A percentile compares a stretch with the other conserved stretches of the same genome.
Evolutionary conservation across 202 grass and related monocot species (phyloP).

Genomic region (Brachypodium distachyon): DNA sequence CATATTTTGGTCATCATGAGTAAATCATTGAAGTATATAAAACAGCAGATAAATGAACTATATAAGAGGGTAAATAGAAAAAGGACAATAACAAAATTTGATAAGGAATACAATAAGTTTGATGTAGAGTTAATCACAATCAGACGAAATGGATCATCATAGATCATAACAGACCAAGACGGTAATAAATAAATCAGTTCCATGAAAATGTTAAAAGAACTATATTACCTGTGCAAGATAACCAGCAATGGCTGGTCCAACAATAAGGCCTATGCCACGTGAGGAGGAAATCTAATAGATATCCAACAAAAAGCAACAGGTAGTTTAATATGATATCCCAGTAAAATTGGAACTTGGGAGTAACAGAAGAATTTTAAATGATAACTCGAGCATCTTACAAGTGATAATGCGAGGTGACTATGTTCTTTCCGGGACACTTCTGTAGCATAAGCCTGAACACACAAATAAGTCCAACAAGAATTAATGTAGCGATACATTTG

Average conservation of each 20-base stretch:
- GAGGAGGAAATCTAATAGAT: constrained; percentile 49
- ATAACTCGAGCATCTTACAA: constrained; percentile 37
- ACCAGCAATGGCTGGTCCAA: constrained; percentile 84
- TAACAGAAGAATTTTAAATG: background rate
- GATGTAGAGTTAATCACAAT: too few relatives aligned
- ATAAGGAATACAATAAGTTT: background rate
- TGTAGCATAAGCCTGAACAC: constrained; percentile 67
- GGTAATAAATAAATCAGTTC: background rate
- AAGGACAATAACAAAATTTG: background rate
- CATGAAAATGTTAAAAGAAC: background rate
- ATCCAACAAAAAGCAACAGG: background rate
- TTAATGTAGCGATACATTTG: constrained; percentile 6
- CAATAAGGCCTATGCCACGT: constrained; percentile 59
- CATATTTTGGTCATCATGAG: background rate
- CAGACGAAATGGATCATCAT: too few relatives aligned
- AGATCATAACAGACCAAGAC: background rate
- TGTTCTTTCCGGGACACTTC: constrained; percentile 74
- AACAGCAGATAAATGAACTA: background rate
- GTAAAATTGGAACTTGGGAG: background rate
- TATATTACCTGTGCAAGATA: constrained; percentile 74
- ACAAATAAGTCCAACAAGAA: background rate
- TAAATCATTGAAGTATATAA: background rate
- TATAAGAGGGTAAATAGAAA: background rate
- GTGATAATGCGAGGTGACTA: constrained; percentile 51
- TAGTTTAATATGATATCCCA: background rate